These are phyloP conservation scores for Rhododendron ovatum DNA, from an alignment of 148 eudicot species.

Conservation along the genomic window DNA sequence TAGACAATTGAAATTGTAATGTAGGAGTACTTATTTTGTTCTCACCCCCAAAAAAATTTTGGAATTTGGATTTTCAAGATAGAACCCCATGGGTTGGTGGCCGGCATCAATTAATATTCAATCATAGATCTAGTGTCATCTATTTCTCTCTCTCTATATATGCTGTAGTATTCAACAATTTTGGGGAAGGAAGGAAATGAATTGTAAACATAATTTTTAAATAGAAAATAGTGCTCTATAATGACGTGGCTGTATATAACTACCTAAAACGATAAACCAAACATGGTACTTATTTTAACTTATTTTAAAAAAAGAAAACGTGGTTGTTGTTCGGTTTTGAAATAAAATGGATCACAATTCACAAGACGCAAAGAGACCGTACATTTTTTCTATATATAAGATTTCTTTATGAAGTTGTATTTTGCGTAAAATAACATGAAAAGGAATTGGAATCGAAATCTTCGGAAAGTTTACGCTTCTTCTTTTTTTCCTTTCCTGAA, in stretches of 20 bases:
- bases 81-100: background rate
- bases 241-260: background rate
- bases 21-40: too few relatives aligned
- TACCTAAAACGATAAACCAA: background rate
- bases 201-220: background rate
- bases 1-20: too few relatives aligned
- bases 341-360: too few relatives aligned
- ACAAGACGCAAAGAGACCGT: too few relatives aligned
- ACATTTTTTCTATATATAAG: background rate
- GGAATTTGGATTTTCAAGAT: background rate
- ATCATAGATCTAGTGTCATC: background rate
- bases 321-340: too few relatives aligned
- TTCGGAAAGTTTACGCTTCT: background rate
- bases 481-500: background rate
- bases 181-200: background rate
- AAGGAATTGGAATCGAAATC: background rate
- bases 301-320: too few relatives aligned
- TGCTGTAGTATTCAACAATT: background rate
- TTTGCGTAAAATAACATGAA: background rate
- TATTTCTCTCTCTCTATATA: too few relatives aligned
- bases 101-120: background rate
- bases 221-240: background rate
- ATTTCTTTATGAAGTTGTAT: background rate
- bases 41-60: too few relatives aligned
- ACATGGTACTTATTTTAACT: background rate